Base-by-base conservation (phyloP, 164 flowering plant genomes). In the Sextonia rubra region DNA sequence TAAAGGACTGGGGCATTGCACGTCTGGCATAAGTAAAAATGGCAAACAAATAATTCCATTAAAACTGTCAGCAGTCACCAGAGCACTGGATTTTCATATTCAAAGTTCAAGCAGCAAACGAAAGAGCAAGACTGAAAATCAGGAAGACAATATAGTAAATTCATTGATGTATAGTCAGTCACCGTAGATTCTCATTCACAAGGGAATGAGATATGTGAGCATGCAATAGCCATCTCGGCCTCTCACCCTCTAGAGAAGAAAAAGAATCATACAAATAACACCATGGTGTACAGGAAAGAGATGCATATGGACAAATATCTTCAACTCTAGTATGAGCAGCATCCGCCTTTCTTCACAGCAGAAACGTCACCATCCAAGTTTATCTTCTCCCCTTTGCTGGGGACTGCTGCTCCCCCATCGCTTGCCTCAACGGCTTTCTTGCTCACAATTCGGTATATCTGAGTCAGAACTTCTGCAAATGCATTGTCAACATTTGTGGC, bases 401-500 rank as follows among this genome's bases (percentile, higher is more conserved):
- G 89, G 30, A 84, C 80, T 27, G 87, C 79, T 64, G 84, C 79
- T 68, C 83, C 84, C 23, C 82, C 87, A 68, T 89, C 87, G 20
- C 85, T 85, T 1, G 82, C 81, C 64, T 89, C 92, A 64, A 89
- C 84, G 5, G 91, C 81, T 78, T 86, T 91, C 81, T 79, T 91
- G 85, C 91, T 88, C 67, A 89, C 93, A 37, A 85, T 79, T 3
- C 73, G 88, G 78, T 88, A 86, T n/a, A 91, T 91, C 77, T 90
- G 92, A 15, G 89, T 87, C 47, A 90, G 84, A 63, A 89, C 91
- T 69, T 90, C 92, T 3, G 93, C 64, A 47, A 90, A 90, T 44
- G 92, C 92, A 69, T 83, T 85, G 18, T 90, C 91, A 55, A 90
- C 95, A 69, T 89, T 90, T n/a, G 90, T 87, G 5, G 95, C 77